These are phyloP conservation scores for Xylaria scruposa DNA, from an alignment of 495 filamentous ascomycete species.

Conservation along the genomic window DNA sequence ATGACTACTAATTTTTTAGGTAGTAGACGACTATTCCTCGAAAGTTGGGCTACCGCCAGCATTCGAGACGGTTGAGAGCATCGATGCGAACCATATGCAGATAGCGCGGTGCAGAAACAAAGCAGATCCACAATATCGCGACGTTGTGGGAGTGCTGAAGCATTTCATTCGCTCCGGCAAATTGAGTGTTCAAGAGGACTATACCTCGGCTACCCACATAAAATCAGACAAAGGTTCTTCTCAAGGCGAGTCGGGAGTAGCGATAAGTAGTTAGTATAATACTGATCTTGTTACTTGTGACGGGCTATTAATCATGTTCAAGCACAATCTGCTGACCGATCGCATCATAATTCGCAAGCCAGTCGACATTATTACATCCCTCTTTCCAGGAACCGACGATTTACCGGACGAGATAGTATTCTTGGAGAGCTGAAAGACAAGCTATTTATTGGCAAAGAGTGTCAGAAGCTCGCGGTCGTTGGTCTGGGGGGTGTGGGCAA, in stretches of 20 bases:
- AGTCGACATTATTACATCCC: constrained; percentile 28
- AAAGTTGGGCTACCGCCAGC: constrained; percentile 39
- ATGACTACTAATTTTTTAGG: background rate
- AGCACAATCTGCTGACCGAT: background rate
- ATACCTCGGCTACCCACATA: background rate
- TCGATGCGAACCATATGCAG: constrained; percentile 44
- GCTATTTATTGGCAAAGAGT: constrained; percentile 26
- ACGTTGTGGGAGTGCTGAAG: constrained; percentile 43
- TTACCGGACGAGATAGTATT: constrained; percentile 39
- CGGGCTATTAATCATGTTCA: background rate
- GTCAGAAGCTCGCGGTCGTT: constrained; percentile 30
- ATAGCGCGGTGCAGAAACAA: constrained; percentile 36
- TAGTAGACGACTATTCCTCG: constrained; percentile 33
- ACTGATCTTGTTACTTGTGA: background rate
- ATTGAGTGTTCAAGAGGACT: background rate
- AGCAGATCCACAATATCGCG: constrained; percentile 41
- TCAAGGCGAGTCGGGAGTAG: background rate
- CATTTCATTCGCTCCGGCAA: background rate
- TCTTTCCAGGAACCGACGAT: constrained; percentile 36
- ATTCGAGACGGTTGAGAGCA: constrained; percentile 46
- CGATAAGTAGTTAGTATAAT: background rate
- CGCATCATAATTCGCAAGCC: background rate
- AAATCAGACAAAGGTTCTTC: background rate
- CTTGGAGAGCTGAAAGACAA: constrained; percentile 35
- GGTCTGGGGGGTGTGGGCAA: constrained; percentile 60